Evolutionary conservation across 345 rosid species (phyloP).

Genomic region (Pistacia vera): DNA sequence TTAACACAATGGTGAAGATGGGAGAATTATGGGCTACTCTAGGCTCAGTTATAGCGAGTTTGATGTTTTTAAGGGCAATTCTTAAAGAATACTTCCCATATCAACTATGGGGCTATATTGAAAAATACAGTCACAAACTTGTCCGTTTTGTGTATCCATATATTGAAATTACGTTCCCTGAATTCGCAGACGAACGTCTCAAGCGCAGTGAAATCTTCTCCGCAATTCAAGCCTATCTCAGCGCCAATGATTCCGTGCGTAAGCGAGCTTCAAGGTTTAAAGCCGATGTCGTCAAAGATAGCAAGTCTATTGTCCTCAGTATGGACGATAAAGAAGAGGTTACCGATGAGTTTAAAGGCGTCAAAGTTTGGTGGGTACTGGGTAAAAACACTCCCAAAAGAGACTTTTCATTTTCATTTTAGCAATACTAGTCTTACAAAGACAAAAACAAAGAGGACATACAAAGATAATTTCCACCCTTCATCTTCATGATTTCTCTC

Average conservation of each 20-base stretch:
- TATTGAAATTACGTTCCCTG: slow-evolving; percentile 29
- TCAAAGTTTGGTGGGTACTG: slow-evolving; percentile 21
- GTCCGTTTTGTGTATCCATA: slow-evolving; percentile 26
- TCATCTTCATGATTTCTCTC: no score
- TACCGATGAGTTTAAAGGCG: slow-evolving; percentile 22
- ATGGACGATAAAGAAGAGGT: slow-evolving; percentile 26
- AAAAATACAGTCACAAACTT: slow-evolving; percentile 5
- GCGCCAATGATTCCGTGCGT: slow-evolving; percentile 21
- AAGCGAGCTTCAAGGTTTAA: slow-evolving; percentile 23
- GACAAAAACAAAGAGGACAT: no score
- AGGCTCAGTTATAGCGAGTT: not conserved
- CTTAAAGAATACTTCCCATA: slow-evolving; percentile 6
- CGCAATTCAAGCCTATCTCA: slow-evolving; percentile 31
- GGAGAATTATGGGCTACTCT: slow-evolving; percentile 2
- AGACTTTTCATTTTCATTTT: slow-evolving; percentile 9
- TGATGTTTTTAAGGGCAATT: slow-evolving; percentile 19
- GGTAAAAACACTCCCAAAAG: not conserved
- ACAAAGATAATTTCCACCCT: no score
- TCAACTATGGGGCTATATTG: slow-evolving; percentile 12
- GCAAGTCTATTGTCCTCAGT: slow-evolving; percentile 18
- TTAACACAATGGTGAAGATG: not conserved
- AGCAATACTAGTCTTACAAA: no score
- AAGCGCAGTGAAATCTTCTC: slow-evolving; percentile 28
- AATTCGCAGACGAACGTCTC: slow-evolving; percentile 20
- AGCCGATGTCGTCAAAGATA: not conserved